phyloP scores from a whole-genome alignment of 257 asterid species.

The Solanum stenotomum region DNA sequence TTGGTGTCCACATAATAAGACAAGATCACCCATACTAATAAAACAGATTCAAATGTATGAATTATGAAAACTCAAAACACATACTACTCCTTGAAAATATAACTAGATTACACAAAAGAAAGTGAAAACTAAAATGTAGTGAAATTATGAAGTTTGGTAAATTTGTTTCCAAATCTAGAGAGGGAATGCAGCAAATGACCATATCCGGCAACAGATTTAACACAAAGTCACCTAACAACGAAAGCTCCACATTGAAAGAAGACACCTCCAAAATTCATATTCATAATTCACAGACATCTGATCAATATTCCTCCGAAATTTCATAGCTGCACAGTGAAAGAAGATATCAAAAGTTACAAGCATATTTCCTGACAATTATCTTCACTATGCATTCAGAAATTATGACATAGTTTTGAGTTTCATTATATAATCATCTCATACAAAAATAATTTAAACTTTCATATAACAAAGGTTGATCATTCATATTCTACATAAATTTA shows the following conservation, averaged over 20 bases:
- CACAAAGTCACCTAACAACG: neutral
- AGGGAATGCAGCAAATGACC: neutral
- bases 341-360: neutral
- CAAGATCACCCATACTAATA: neutral
- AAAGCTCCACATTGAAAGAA: neutral
- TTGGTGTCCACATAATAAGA: neutral
- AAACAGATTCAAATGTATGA: neutral
- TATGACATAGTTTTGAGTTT: neutral
- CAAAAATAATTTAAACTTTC: neutral
- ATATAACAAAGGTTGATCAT: neutral
- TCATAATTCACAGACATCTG: neutral
- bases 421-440: neutral
- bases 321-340: neutral
- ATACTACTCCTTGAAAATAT: neutral
- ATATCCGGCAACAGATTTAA: neutral
- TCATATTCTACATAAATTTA: neutral
- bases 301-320: neutral
- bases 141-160: neutral
- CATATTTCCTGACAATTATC: neutral
- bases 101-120: neutral
- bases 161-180: neutral
- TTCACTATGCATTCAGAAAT: neutral
- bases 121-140: neutral
- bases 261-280: neutral
- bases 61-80: neutral